Evolutionary conservation across 2,329 filamentous ascomycete genomes (phyloP), one percentile per base, ranked within the genome.

Genomic region (Stachybotrys chlorohalonatus): DNA sequence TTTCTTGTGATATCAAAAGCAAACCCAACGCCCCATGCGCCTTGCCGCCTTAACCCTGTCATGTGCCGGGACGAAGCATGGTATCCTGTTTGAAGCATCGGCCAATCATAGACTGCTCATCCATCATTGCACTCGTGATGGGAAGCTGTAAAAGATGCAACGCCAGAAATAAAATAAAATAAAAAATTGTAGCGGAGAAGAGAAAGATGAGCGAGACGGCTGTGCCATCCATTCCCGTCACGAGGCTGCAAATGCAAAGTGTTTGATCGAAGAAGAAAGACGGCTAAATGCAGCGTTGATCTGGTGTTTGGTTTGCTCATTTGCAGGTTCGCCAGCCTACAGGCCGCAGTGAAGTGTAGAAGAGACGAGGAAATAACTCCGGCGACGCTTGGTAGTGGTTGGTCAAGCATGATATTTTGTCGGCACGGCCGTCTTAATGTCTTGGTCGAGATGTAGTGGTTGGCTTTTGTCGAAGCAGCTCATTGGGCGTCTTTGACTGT

Each of bases 401-500:
- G 30, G 8, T 36, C 17, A 36, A 16, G 49, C 11, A 7, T 32
- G n/a, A 30, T 31, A 6, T 42, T 11, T 5, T 52, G 30, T 17
- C 31, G 50, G 16, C 13, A 30, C n/a, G 32, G 24, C 24, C 36
- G 48, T 50, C 16, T 11, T 8, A 3, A 50, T 50, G 16, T 17
- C n/a, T 11, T 16, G 46, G 6, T 52, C 15, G 24, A 36, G 11
- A 52, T 49, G 49, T 36, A 36, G 13, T 49, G 31, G 45, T 17
- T 5, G 49, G 15, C 16, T 11, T 31, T 47, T 49, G 31, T 2
- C 17, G 16, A 46, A 49, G 46, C 13, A 51, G 16, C 52, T 74
- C 66, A 84, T 67, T 79, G 68, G 7, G 81, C 79, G 54, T 73
- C 80, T 55, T 74, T 75, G 54, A 85, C 76, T 58, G 80, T 84